Base-by-base conservation (phyloP, 371 early-diverging fungal genomes). In the Rhizopus arrhizus region DNA sequence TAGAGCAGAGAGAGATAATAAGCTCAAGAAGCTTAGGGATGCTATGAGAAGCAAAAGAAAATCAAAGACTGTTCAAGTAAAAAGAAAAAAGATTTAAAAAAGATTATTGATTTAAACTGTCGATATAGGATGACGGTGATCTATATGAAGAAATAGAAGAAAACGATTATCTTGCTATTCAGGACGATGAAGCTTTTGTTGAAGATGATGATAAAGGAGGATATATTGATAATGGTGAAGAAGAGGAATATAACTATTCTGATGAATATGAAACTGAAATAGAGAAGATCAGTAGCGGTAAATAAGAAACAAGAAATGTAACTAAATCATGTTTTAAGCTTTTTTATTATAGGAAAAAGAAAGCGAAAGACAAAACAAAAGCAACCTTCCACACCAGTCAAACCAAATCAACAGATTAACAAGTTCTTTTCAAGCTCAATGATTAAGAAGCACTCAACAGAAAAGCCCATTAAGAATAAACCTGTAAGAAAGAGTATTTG, bases 181-280 rank as follows among this genome's bases (percentile, higher is more conserved):
- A 81, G 52, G 80, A 86, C 41, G 83, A 88, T 52, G 87, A 90
- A 34, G 88, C 92, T 50, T 95, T 94, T 78, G 88, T 92, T 4
- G 89, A 84, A 32, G 91, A 92, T 64, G 95, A 91, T 62, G 93
- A 96, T 59, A 89, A 89, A n/a, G 78, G 78, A 7, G 94, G 91
- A 12, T 92, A 93, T 51, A 80, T 81, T n/a, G 93, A 91, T 58
- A 70, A 88, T 61, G 92, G 87, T 2, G 85, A 88, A 34, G 86
- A 89, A 46, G 81, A 84, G 62, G 84, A 83, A 13, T 66, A 72
- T 32, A 57, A 61, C 8, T 80, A 72, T 48, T 78, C 82, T 10
- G 80, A 77, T 58, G 79, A 83, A 42, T 72, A 75, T n/a, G 76
- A 82, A 71, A 6, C 68, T 65, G 50, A 63, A 54, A 2, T 22